These are phyloP conservation scores for Fereydounia khargensis DNA, from an alignment of 1,284 basidiomycete species.

Conservation along the genomic window DNA sequence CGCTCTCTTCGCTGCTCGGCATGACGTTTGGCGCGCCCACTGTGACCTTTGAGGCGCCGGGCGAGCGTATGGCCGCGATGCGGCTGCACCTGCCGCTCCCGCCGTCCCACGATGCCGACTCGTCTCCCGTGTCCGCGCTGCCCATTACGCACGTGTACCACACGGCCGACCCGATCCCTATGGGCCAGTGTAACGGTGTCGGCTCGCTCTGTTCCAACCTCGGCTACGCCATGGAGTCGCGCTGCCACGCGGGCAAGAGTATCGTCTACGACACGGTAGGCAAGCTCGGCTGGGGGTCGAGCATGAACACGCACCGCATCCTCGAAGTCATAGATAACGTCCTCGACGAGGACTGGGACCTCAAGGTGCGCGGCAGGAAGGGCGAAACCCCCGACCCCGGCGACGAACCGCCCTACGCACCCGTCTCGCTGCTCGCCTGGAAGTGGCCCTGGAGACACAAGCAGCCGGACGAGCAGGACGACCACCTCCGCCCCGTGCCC, in stretches of 20 bases:
- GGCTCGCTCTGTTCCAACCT: constrained; percentile 49
- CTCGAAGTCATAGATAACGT: constrained; percentile 72
- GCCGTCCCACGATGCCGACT: constrained; percentile 49
- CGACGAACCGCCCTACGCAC: not conserved
- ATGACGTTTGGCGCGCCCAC: constrained; percentile 88
- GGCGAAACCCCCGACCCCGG: constrained; percentile 7
- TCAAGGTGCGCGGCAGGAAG: constrained; percentile 53
- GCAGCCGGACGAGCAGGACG: constrained; percentile 14
- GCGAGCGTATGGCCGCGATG: constrained; percentile 78
- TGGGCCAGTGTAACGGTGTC: constrained; percentile 50
- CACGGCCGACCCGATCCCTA: constrained; percentile 70
- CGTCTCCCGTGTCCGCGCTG: constrained; percentile 34
- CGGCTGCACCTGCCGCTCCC: constrained; percentile 80
- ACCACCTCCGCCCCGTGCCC: constrained; percentile 27
- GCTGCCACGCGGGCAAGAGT: constrained; percentile 78
- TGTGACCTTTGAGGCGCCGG: constrained; percentile 86
- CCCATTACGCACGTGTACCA: constrained; percentile 72
- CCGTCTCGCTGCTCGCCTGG: constrained; percentile 24
- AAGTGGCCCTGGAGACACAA: constrained; percentile 36
- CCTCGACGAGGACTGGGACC: constrained; percentile 73
- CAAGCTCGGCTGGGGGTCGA: constrained; percentile 76
- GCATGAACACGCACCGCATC: constrained; percentile 76
- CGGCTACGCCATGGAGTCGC: constrained; percentile 53
- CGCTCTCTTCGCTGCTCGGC: constrained; percentile 79
- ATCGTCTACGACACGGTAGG: constrained; percentile 85